Evolutionary conservation across 2,329 filamentous ascomycete species (phyloP).

Genomic region (Cladophialophora exuberans): DNA sequence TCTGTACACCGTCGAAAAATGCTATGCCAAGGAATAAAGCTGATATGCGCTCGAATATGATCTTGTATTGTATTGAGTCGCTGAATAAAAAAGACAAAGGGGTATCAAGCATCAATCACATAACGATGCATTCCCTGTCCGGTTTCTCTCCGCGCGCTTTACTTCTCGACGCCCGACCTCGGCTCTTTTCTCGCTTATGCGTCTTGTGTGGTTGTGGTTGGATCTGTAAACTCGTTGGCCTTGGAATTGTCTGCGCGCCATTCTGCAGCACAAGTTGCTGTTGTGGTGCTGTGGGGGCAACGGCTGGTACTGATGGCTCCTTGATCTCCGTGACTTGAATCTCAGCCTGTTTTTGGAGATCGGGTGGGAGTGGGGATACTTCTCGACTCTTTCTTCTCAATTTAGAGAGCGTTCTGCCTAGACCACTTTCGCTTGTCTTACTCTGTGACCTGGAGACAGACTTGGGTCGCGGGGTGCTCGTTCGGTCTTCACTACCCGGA

Average conservation of each 20-base stretch:
- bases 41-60: too few relatives aligned
- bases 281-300: background rate
- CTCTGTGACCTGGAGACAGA: constrained; percentile 14
- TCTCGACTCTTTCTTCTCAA: constrained; percentile 27
- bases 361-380: constrained; percentile 12
- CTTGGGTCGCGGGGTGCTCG: constrained; percentile 10
- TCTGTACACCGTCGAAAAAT: too few relatives aligned
- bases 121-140: constrained; percentile 49
- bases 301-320: constrained; percentile 3
- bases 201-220: constrained; percentile 33
- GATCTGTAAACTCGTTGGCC: constrained; percentile 2
- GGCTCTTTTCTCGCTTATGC: constrained; percentile 42
- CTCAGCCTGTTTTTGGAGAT: constrained; percentile 7
- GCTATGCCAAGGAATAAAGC: too few relatives aligned
- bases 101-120: constrained; percentile 37
- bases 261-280: background rate
- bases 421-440: constrained; percentile 33
- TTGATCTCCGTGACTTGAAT: constrained; percentile 17
- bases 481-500: constrained; percentile 11
- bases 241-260: background rate
- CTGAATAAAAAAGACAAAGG: background rate
- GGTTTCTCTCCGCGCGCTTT: constrained; percentile 36
- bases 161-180: constrained; percentile 30
- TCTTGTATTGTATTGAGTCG: too few relatives aligned
- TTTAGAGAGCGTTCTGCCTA: constrained; percentile 25